Conservation (phyloP, 2,329 filamentous ascomycete genomes). For the Exophiala spinifera region DNA sequence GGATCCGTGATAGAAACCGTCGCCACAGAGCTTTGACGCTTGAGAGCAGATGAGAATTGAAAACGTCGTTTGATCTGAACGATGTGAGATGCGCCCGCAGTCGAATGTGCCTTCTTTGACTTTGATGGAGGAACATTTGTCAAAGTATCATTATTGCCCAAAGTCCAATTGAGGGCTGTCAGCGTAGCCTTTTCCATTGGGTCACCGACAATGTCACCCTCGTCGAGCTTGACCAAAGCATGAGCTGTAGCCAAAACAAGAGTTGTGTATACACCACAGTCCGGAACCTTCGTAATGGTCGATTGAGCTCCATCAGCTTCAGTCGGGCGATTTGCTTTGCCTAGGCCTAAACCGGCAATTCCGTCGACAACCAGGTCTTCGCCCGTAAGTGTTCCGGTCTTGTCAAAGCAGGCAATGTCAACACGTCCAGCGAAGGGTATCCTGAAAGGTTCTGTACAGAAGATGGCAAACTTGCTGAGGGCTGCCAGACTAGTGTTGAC, state of each 20-base stretch:
- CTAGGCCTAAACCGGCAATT: constrained; percentile 82
- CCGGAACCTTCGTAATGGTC: constrained; percentile 67
- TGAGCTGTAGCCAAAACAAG: constrained; percentile 93
- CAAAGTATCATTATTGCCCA: constrained; percentile 85
- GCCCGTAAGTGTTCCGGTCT: constrained; percentile 93
- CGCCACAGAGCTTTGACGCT: constrained; percentile 92
- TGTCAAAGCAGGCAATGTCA: constrained; percentile 96
- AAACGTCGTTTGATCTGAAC: constrained; percentile 96
- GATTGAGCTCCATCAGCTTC: constrained; percentile 81
- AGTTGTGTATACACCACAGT: constrained; percentile 76
- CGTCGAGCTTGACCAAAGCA: constrained; percentile 90
- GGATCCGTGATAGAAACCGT: constrained; percentile 71
- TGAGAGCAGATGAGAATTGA: constrained; percentile 95
- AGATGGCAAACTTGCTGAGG: constrained; percentile 91
- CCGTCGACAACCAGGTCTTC: constrained; percentile 97
- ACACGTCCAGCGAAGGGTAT: constrained; percentile 95
- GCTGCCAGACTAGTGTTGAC: constrained; percentile 97
- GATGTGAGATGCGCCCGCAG: constrained; percentile 57
- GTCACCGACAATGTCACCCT: constrained; percentile 94
- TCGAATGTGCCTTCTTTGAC: constrained; percentile 45
- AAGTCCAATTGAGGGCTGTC: constrained; percentile 80
- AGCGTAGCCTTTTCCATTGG: constrained; percentile 99
- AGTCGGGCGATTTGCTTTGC: constrained; percentile 61
- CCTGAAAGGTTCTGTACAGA: constrained; percentile 97
- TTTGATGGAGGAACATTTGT: constrained; percentile 60